These are phyloP conservation scores for Penicillium sp. DNA, from an alignment of 2,329 filamentous ascomycete species.

Conservation along the genomic window DNA sequence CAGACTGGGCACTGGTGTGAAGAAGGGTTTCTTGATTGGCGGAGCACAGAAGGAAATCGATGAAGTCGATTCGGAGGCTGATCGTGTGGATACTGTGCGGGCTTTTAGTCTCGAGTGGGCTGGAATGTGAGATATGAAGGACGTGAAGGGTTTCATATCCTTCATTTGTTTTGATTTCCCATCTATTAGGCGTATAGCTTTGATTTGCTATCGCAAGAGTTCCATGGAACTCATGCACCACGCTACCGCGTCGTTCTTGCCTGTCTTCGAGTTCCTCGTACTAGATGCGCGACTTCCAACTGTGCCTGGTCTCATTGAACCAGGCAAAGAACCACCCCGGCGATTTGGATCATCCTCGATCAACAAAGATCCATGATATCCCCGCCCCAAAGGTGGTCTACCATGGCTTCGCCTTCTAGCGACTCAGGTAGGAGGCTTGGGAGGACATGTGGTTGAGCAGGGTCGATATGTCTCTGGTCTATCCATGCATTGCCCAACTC, in stretches of 20 bases:
- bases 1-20: constrained; percentile 86
- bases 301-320: background rate
- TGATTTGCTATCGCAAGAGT: background rate
- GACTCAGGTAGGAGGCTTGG: background rate
- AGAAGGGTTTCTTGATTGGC: constrained; percentile 90
- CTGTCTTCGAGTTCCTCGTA: background rate
- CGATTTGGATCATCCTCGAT: background rate
- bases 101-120: constrained; percentile 92
- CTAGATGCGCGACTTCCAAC: background rate
- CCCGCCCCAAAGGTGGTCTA: background rate
- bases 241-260: background rate
- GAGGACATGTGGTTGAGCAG: background rate
- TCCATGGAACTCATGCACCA: background rate
- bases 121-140: constrained; percentile 65
- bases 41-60: constrained; percentile 54
- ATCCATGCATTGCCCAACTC: background rate
- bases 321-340: too few relatives aligned
- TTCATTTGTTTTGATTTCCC: background rate
- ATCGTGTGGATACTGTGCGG: constrained; percentile 50
- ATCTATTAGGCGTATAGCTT: background rate
- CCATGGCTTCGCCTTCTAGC: background rate
- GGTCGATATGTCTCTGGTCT: background rate
- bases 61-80: constrained; percentile 36
- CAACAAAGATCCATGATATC: background rate
- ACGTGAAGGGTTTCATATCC: background rate